phyloP scores from a whole-genome alignment of 495 filamentous ascomycete species.

The Tuber borchii region DNA sequence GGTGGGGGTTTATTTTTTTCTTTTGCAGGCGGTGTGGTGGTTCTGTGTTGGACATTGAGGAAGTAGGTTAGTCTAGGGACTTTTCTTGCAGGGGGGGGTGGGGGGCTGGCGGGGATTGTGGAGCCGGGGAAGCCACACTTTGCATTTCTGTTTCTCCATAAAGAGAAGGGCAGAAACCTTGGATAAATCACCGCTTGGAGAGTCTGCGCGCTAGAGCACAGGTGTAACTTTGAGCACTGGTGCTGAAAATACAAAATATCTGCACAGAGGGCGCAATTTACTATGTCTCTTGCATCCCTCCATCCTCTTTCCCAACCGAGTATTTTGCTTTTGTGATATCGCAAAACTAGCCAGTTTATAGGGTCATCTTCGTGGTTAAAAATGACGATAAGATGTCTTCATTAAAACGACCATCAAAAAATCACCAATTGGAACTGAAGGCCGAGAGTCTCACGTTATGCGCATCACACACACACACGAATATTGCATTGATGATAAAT shows the following conservation, averaged over 20 bases:
- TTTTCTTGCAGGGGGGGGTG: constrained; percentile 3
- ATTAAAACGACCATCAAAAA: background rate
- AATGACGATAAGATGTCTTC: background rate
- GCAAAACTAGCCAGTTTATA: background rate
- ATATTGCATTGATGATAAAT: background rate
- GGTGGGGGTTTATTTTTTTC: constrained; percentile 31
- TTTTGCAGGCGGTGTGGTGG: constrained; percentile 19
- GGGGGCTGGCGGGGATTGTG: constrained; percentile 26
- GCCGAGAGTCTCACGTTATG: background rate
- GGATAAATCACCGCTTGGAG: background rate
- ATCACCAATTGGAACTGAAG: background rate
- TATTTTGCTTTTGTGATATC: constrained; percentile 19
- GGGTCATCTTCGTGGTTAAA: background rate
- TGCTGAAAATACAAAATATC: background rate
- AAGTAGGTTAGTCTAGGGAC: background rate
- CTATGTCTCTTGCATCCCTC: background rate
- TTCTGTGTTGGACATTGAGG: constrained; percentile 20
- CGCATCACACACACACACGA: background rate
- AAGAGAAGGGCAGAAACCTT: background rate
- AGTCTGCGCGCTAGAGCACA: background rate
- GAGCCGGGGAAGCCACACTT: constrained; percentile 9
- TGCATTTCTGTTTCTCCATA: constrained; percentile 4
- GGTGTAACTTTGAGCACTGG: background rate
- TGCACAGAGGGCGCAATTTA: background rate
- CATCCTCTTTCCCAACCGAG: constrained; percentile 7